Base-by-base conservation (phyloP, 176 grass and related monocot species). In the Aechmea fasciata region DNA sequence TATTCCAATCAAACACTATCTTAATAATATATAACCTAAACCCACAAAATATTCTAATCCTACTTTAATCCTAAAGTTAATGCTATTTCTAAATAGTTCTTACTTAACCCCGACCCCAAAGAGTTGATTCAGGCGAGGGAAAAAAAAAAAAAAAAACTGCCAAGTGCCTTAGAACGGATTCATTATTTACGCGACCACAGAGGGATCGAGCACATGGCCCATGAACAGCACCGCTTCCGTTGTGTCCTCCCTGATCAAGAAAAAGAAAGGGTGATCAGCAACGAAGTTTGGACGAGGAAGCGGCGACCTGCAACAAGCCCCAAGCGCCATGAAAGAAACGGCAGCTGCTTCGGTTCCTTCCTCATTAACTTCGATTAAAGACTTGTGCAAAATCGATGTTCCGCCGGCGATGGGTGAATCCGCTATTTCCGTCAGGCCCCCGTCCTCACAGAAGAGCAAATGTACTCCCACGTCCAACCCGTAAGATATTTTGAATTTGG, bases 361-460 rank as follows among this genome's bases (percentile, higher is more conserved):
- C 77, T 96, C 91, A 25, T 90, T 80, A 50, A 90, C 84, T 69
- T 87, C 82, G 23, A 90, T 75, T 64, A 80, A 80, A 29, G 76
- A 77, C 57, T 87, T 65, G 67, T 90, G 84, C 52, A 73, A 81
- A 59, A 87, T 57, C 0, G 41, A 63, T n/a, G 53, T 64, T 17
- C 80, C 63, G 57, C 70, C 23, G 9, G 48, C 13, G 9, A 61
- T 26, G 15, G 54, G 3, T 13, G 62, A 55, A 11, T 69, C 79
- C 28, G 69, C 48, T 76, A 96, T 87, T 14, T 85, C 84, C 1
- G 79, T 64, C 53, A 90, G 65, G 76, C 87, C 84, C 41, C 78
- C 82, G 3, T 12, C 49, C 0, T 13, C 10, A 3, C 4, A 13
- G 68, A 96, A 85, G 50, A 79, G 87, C 48, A 82, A 78, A 14